phyloP scores from a whole-genome alignment of 345 rosid species.

The Mallotus nudiflorus region DNA sequence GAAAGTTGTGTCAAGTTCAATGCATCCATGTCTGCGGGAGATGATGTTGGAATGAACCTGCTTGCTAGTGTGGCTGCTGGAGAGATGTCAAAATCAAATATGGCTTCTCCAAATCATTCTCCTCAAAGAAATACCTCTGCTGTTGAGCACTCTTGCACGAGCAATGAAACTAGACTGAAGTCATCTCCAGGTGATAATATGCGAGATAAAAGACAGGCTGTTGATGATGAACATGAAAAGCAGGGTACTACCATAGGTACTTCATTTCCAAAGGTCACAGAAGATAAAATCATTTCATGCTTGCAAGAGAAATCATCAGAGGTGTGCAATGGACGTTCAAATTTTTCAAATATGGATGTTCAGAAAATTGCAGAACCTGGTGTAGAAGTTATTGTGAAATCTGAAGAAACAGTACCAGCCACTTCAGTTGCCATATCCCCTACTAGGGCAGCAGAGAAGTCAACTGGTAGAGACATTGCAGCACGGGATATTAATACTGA shows the following conservation, averaged over 20 bases:
- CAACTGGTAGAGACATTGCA: slow-evolving; percentile 31
- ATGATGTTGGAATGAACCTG: slow-evolving; percentile 93
- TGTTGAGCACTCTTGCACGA: slow-evolving; percentile 37
- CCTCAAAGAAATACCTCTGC: slow-evolving; percentile 38
- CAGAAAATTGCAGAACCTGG: slow-evolving; percentile 41
- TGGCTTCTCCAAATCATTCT: slow-evolving; percentile 53
- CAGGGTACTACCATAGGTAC: slow-evolving; percentile 25
- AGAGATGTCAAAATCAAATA: slow-evolving; percentile 67
- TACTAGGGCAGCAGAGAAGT: slow-evolving; percentile 21
- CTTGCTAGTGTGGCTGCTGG: slow-evolving; percentile 96
- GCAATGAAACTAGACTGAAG: slow-evolving; percentile 36
- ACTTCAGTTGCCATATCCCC: slow-evolving; percentile 22
- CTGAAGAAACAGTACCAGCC: slow-evolving; percentile 28
- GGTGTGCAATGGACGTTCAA: slow-evolving; percentile 29
- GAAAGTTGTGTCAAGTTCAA: slow-evolving; percentile 81
- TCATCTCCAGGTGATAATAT: slow-evolving; percentile 30
- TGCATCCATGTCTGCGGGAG: slow-evolving; percentile 51
- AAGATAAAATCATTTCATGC: slow-evolving; percentile 18
- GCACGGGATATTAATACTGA: slow-evolving; percentile 29
- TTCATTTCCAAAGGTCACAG: slow-evolving; percentile 29
- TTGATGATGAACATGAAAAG: slow-evolving; percentile 37
- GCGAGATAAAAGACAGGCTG: slow-evolving; percentile 23
- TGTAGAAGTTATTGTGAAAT: slow-evolving; percentile 42
- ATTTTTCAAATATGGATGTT: slow-evolving; percentile 36
- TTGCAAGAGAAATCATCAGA: slow-evolving; percentile 27